phyloP scores from a whole-genome alignment of 2,329 filamentous ascomycete genomes.

The Emmonsiellopsis sp. region DNA sequence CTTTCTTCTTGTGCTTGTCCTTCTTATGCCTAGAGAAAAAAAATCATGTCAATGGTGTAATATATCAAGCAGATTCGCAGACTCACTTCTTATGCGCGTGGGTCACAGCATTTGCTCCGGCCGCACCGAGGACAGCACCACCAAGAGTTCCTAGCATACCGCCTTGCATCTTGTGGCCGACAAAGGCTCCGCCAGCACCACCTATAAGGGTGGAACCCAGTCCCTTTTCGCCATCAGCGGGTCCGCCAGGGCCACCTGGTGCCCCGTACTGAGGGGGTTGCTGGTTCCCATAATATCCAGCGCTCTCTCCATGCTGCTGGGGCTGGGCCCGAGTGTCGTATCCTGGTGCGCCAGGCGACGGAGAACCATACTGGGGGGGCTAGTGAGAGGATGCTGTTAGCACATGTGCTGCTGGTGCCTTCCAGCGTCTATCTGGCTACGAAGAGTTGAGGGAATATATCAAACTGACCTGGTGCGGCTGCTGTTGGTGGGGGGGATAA shows the following conservation, averaged over 20 bases:
- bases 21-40: slow-evolving; percentile 14
- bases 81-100: slow-evolving; percentile 20
- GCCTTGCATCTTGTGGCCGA: slow-evolving; percentile 27
- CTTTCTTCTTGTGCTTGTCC: slow-evolving; percentile 17
- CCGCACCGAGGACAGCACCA: slow-evolving; percentile 24
- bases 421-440: not conserved
- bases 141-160: slow-evolving; percentile 23
- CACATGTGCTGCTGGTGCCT: not conserved
- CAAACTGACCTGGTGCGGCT: slow-evolving; percentile 17
- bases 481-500: slow-evolving; percentile 12
- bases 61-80: slow-evolving; percentile 3
- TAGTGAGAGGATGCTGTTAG: not conserved
- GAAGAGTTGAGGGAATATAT: not conserved
- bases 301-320: slow-evolving; percentile 21
- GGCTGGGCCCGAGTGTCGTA: slow-evolving; percentile 21
- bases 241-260: slow-evolving; percentile 7
- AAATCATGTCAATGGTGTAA: not conserved
- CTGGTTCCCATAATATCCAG: slow-evolving; percentile 22
- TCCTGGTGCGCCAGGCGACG: slow-evolving; percentile 8
- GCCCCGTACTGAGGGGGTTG: slow-evolving; percentile 9
- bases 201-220: slow-evolving; percentile 29
- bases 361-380: slow-evolving; percentile 8
- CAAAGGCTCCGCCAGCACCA: slow-evolving; percentile 26
- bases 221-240: slow-evolving; percentile 24
- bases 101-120: slow-evolving; percentile 20